Percentiles rank a stretch among this genome's conserved stretches.
These are phyloP conservation scores for Ophiostoma triangulosporum DNA, from an alignment of 2,329 filamentous ascomycete genomes.

Conservation along the genomic window DNA sequence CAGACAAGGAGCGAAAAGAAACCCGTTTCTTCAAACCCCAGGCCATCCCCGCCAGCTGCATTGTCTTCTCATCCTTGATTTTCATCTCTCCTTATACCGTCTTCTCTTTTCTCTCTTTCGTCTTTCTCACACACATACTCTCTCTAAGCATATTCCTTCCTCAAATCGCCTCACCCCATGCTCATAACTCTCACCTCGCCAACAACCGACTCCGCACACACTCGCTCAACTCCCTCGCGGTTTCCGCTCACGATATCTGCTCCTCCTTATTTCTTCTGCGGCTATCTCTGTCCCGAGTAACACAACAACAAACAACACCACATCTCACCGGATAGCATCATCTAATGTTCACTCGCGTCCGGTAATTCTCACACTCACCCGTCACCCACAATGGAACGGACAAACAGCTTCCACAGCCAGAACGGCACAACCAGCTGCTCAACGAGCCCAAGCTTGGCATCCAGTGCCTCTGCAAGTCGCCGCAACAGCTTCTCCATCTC, in stretches of 20 bases:
- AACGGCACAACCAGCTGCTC: constrained; percentile 10
- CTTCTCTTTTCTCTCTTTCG: neutral
- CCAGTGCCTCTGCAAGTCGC: constrained; percentile 9
- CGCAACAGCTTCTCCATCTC: constrained; percentile 14
- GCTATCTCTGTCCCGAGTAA: neutral
- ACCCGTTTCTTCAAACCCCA: neutral
- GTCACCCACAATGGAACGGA: constrained; percentile 7
- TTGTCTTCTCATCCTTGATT: neutral
- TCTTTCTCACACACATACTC: neutral
- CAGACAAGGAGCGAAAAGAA: neutral
- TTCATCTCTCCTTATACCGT: neutral
- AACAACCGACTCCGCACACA: neutral
- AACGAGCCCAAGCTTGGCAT: constrained; percentile 6
- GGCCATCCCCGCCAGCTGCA: neutral
- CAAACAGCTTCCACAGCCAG: constrained; percentile 4
- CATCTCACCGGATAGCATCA: neutral
- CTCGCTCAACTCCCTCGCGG: neutral
- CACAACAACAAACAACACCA: neutral
- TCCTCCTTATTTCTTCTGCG: neutral
- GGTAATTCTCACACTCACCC: neutral
- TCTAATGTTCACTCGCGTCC: constrained; percentile 3
- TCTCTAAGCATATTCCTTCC: neutral
- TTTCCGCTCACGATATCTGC: neutral
- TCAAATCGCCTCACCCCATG: neutral
- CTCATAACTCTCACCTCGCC: neutral